Percentiles rank a stretch among this genome's conserved stretches.
These are phyloP conservation scores for Tetrapyrgos nigripes DNA, from an alignment of 1,284 basidiomycete species.

Conservation along the genomic window DNA sequence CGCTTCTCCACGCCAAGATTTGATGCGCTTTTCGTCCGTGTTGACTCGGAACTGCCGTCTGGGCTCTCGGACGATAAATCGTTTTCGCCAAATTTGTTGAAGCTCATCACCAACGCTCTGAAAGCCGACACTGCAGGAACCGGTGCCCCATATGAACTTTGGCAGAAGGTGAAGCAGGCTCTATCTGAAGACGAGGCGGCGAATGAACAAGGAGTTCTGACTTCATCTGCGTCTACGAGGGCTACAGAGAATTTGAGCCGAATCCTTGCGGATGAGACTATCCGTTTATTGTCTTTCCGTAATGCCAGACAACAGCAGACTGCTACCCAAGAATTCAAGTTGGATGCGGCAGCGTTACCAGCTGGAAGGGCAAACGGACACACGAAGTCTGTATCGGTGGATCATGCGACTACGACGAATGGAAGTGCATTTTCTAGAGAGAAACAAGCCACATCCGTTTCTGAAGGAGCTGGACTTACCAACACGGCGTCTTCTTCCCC, in stretches of 20 bases:
- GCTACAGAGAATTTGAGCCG: slow-evolving; percentile 40
- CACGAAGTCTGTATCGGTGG: background rate
- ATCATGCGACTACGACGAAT: background rate
- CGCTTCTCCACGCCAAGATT: slow-evolving; percentile 68
- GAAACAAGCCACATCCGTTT: background rate
- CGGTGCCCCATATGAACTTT: slow-evolving; percentile 50
- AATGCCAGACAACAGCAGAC: slow-evolving; percentile 38
- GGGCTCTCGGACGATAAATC: slow-evolving; percentile 36
- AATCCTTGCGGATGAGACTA: slow-evolving; percentile 72
- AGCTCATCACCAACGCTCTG: slow-evolving; percentile 66
- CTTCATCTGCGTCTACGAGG: slow-evolving; percentile 25
- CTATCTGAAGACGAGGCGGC: slow-evolving; percentile 27
- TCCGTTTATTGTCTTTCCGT: slow-evolving; percentile 59
- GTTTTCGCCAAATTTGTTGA: slow-evolving; percentile 55
- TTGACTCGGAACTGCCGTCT: slow-evolving; percentile 58
- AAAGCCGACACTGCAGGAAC: slow-evolving; percentile 43
- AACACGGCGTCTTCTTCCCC: slow-evolving; percentile 12
- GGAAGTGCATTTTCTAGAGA: background rate
- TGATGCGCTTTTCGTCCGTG: slow-evolving; percentile 67
- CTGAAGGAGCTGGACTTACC: background rate
- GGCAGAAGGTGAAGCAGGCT: slow-evolving; percentile 61
- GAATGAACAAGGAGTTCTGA: slow-evolving; percentile 16
- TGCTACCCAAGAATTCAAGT: slow-evolving; percentile 38
- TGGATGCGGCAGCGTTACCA: slow-evolving; percentile 16
- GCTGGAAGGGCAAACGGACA: background rate